Base-by-base conservation (phyloP, 805 yeast genomes). In the Sporopachydermia lactativora region DNA sequence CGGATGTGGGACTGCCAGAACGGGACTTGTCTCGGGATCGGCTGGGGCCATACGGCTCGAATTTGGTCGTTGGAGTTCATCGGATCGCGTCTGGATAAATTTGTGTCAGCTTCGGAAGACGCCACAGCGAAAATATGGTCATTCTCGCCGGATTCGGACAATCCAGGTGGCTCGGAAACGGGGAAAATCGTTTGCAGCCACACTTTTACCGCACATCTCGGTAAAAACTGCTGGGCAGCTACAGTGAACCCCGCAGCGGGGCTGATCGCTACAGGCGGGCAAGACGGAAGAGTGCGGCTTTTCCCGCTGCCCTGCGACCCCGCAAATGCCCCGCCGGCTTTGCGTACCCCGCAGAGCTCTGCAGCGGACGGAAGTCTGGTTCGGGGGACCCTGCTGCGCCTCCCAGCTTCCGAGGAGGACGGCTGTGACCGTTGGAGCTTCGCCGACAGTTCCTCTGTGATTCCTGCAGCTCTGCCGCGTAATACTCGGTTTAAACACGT, bases 41-140 rank as follows among this genome's bases (percentile, higher is more conserved):
- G 95, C 0, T 92, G 96, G 96, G 98, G 97, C 11, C 98, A 92
- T 54, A 78, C 81, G 1, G 89, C 97, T 0, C 71, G 98, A 53
- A 88, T 92, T 35, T 92, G 98, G 98, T 70, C 72, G 36, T 61
- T 89, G 37, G 66, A 66, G 39, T 83, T 84, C 52, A 70, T 63
- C 43, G 60, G 61, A 4, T 49, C 56, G 14, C 58, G 58, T 37
- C 52, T 48, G 3, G 56, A 61, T 3, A 49, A 77, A 1, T 62
- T 84, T 13, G 31, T 24, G 8, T 75, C 94, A 56, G 75, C 77
- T 17, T 77, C 94, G 4, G 98, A 92, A 56, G 98, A 92, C 57
- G 74, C 88, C 49, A 78, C 95, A 0, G 72, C 82, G 6, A 70
- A 96, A 46, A 55, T 78, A 0, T 92, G 98, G 98, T 57, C 62